Base-by-base conservation (phyloP, 2,329 filamentous ascomycete genomes). In the Neophaeococcomyces mojaviensis region DNA sequence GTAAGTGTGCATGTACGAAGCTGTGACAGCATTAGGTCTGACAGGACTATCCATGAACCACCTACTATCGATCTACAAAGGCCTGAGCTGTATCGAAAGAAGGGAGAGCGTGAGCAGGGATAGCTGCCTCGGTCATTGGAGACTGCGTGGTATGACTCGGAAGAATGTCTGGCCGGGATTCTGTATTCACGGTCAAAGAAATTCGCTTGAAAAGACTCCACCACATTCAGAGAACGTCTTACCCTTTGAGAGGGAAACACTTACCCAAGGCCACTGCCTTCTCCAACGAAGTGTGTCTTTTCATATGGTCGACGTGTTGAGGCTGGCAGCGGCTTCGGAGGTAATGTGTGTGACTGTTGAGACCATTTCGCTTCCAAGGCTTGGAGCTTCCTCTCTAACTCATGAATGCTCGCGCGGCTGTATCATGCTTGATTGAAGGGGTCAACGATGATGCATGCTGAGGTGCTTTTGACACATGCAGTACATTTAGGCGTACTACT, bases 401-500 rank as follows among this genome's bases (percentile, higher is more conserved):
- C 51, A 30, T 57, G 45, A 24, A 61, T 56, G 13, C 54, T 58
- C 48, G 56, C 52, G 46, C 61, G 38, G 12, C 58, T 52, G n/a
- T 63, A 42, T 13, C 51, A 12, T 32, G 55, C 48, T 9, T 54
- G 45, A 6, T 55, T 56, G 15, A 51, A 54, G 0, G 58, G 44
- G 26, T 50, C 54, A 10, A 64, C 44, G 4, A 61, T 60, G 34
- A 63, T 43, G 35, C 62, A 65, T 19, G 54, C 56, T 10, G 49
- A 46, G 1, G 51, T 53, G 26, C 50, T 56, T 20, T 54, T 60
- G 10, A 52, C 46, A 39, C 61, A 65, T 9, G 54, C 47, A 10
- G 49, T 50, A 40, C 62, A 64, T 49, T 54, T 59, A 2, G 62
- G 62, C 7, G 60, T 50, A 22, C 40, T 47, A 43, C 57, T 61